A percentile compares a stretch with the other conserved stretches of the same genome.
These are phyloP conservation scores for Niveomyces coronatus DNA, from an alignment of 2,329 filamentous ascomycete genomes.

Conservation along the genomic window DNA sequence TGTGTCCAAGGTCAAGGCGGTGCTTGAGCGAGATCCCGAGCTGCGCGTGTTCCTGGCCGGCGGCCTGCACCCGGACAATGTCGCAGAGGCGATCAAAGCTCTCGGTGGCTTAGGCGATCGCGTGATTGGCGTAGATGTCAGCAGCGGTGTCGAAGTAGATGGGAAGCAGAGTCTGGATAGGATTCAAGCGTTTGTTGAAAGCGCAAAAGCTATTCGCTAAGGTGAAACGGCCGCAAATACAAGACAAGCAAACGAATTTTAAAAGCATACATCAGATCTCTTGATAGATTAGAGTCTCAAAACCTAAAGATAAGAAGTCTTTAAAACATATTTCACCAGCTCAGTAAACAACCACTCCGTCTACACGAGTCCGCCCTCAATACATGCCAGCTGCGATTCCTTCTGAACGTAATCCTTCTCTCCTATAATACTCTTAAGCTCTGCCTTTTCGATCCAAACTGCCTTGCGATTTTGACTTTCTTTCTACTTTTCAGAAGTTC, in stretches of 20 bases:
- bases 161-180: slow-evolving; percentile 72
- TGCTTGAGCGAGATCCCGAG: slow-evolving; percentile 57
- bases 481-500: too few species aligned
- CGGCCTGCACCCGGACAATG: slow-evolving; percentile 71
- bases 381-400: too few species aligned
- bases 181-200: slow-evolving; percentile 70
- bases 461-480: too few species aligned
- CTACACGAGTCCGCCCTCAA: too few species aligned
- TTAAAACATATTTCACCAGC: too few species aligned
- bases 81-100: slow-evolving; percentile 52
- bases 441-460: too few species aligned
- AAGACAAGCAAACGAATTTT: background rate
- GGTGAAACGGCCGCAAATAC: too few species aligned
- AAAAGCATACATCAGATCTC: background rate
- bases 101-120: slow-evolving; percentile 50
- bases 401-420: too few species aligned
- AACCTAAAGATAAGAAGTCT: too few species aligned
- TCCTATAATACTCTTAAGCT: too few species aligned
- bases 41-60: slow-evolving; percentile 75
- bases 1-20: slow-evolving; percentile 53
- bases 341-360: too few species aligned
- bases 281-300: background rate
- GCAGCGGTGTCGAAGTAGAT: slow-evolving; percentile 81
- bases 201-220: slow-evolving; percentile 53
- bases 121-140: slow-evolving; percentile 81